Conservation (phyloP, 495 filamentous ascomycete genomes). For the Geopyxis carbonaria region DNA sequence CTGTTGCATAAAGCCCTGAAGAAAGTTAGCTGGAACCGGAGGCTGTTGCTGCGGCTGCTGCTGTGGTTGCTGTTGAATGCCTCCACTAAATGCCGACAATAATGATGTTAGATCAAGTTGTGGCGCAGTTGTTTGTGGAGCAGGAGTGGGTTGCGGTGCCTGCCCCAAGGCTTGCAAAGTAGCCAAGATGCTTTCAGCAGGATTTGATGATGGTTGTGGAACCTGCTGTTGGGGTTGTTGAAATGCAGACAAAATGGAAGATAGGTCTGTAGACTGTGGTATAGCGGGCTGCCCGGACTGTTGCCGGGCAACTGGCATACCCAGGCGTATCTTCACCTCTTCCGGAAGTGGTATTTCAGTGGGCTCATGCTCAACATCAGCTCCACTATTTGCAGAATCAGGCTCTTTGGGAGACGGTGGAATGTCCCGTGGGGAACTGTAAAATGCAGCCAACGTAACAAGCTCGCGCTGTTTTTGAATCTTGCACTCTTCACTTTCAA, state of each 20-base stretch:
- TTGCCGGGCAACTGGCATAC: neutral
- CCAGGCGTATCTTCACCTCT: constrained; percentile 16
- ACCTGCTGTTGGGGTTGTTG: constrained; percentile 14
- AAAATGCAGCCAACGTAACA: constrained; percentile 21
- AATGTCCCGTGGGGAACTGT: constrained; percentile 19
- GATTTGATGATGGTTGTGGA: constrained; percentile 8
- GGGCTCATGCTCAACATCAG: constrained; percentile 8
- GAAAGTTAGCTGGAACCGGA: too few species aligned
- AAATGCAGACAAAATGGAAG: constrained; percentile 6
- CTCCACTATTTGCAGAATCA: constrained; percentile 11
- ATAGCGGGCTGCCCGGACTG: neutral
- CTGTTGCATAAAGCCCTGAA: constrained; percentile 1
- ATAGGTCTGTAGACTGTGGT: constrained; percentile 11
- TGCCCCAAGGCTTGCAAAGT: constrained; percentile 5
- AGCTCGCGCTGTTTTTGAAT: constrained; percentile 22
- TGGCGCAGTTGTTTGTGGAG: constrained; percentile 4
- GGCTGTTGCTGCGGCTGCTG: constrained; percentile 2
- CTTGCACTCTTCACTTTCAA: constrained; percentile 22
- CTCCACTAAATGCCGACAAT: constrained; percentile 1
- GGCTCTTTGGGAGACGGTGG: constrained; percentile 23
- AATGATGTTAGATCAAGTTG: constrained; percentile 3
- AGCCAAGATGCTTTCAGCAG: constrained; percentile 1
- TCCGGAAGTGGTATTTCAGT: constrained; percentile 21
- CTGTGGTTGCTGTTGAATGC: constrained; percentile 2
- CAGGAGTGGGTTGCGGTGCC: neutral